Evolutionary conservation across 2,329 filamentous ascomycete genomes (phyloP), one percentile per base, ranked within the genome.

Genomic region (Alternaria burnsii): DNA sequence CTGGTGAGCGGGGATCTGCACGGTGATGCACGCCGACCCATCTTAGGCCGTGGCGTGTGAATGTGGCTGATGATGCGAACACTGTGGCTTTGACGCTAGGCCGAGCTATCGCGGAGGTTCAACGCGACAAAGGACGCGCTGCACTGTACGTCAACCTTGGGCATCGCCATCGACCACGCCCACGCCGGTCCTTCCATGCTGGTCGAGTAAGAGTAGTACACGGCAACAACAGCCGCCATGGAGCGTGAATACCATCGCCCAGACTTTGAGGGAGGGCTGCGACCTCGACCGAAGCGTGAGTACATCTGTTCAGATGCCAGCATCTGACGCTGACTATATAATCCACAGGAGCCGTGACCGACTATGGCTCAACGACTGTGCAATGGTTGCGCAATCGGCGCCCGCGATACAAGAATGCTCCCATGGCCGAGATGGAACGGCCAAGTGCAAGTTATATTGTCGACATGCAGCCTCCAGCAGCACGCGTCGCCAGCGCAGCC

Each of bases 361-460:
- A 97, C 79, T 97, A 97, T 85, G 91, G 93, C 72, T 90, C 94
- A 24, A 95, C 93, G 10, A 87, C 97, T 77, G 89, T 91, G 53
- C 92, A 96, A 79, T 99, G 93, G 92, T 92, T 97, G 86, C 90
- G 91, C 73, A 88, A 93, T 74, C 88, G 94, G 58, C 86, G 88
- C 71, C 90, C 91, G 28, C 89, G 89, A 68, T 94, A 92, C 80
- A 90, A 89, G 75, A 89, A 89, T 58, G 84, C 86, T 6, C 89
- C 89, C 70, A 83, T 84, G 61, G 88, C 93, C 70, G 93, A 97
- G 81, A 83, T 86, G 44, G 94, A 97, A 80, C 84, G 94, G 59
- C 94, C 94, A 0, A 96, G 91, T 77, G 83, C 89, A 40, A 97
- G 93, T 82, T 98, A 95, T 77, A 91, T 97, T 43, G 87, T 97